Conservation (phyloP, 2,329 filamentous ascomycete species). For the Eurotiales sp. region DNA sequence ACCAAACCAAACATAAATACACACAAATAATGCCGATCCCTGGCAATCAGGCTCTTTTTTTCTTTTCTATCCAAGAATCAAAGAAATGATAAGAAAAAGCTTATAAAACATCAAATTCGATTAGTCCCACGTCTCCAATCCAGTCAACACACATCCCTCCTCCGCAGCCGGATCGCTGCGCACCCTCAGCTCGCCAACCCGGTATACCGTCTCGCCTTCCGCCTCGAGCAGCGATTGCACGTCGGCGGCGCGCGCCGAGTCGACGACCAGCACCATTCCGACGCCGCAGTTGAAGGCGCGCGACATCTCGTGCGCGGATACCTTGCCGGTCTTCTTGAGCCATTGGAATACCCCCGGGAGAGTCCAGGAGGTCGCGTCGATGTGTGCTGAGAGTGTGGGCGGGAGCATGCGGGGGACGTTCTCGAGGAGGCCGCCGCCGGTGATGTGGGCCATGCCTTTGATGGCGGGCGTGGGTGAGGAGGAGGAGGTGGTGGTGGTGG, state of each 20-base stretch:
- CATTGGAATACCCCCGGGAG: slow-evolving; percentile 79
- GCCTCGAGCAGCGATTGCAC: slow-evolving; percentile 59
- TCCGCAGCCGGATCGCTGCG: slow-evolving; percentile 39
- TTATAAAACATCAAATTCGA: too few species aligned
- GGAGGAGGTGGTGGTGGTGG: slow-evolving; percentile 15
- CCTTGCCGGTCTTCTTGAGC: slow-evolving; percentile 69
- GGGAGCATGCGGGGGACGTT: slow-evolving; percentile 96
- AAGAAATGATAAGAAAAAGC: background rate
- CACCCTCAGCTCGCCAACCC: slow-evolving; percentile 67
- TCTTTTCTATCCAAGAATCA: too few species aligned
- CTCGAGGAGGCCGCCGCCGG: slow-evolving; percentile 85
- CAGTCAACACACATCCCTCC: slow-evolving; percentile 61
- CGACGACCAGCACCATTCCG: slow-evolving; percentile 88
- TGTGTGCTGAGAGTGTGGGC: slow-evolving; percentile 68
- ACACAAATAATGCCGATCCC: too few species aligned
- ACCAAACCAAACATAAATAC: slow-evolving; percentile 13
- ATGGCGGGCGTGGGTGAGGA: slow-evolving; percentile 53
- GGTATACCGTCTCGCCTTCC: slow-evolving; percentile 72
- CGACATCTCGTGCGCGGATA: slow-evolving; percentile 75
- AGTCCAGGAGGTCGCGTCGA: slow-evolving; percentile 73
- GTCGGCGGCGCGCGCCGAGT: slow-evolving; percentile 57
- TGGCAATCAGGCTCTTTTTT: too few species aligned
- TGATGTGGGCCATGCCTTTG: slow-evolving; percentile 96
- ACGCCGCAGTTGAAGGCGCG: slow-evolving; percentile 92
- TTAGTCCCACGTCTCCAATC: slow-evolving; percentile 52